Percentiles rank a stretch among this genome's conserved stretches.
Evolutionary conservation across 2,329 filamentous ascomycete species (phyloP).

Genomic region (Diaporthe destruens): DNA sequence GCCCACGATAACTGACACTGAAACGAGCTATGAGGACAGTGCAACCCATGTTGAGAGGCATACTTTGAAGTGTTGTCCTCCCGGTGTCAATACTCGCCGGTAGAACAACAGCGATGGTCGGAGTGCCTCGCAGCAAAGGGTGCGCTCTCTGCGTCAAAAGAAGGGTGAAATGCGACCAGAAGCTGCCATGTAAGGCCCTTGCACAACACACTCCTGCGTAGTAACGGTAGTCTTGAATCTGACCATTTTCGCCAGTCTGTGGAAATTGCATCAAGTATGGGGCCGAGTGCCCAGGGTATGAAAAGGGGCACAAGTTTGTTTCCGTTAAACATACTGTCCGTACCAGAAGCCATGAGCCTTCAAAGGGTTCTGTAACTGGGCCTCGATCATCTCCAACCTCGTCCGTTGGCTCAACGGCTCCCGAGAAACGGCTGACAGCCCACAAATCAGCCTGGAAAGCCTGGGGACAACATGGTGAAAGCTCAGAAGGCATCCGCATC

Average conservation of each 20-base stretch:
- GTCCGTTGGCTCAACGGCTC: background rate
- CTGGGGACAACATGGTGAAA: background rate
- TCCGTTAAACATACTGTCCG: constrained; percentile 55
- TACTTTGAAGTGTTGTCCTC: background rate
- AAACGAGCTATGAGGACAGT: background rate
- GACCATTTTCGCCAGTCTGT: constrained; percentile 44
- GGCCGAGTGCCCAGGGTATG: constrained; percentile 55
- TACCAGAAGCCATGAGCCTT: constrained; percentile 42
- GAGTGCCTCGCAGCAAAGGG: constrained; percentile 54
- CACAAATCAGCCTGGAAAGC: background rate
- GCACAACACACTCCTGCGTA: background rate
- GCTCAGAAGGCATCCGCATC: background rate
- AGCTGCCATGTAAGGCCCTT: constrained; percentile 49
- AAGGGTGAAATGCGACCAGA: constrained; percentile 61
- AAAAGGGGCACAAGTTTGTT: constrained; percentile 55
- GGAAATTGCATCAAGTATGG: constrained; percentile 56
- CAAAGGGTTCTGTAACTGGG: constrained; percentile 35
- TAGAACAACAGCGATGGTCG: constrained; percentile 49
- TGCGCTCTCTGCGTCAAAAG: constrained; percentile 57
- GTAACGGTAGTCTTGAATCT: background rate
- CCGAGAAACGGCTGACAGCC: no score
- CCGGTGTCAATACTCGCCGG: no score
- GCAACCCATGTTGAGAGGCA: background rate
- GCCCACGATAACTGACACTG: background rate
- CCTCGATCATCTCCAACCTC: constrained; percentile 22